phyloP scores from a whole-genome alignment of 495 filamentous ascomycete genomes.

The Lasiosphaeria miniovina region DNA sequence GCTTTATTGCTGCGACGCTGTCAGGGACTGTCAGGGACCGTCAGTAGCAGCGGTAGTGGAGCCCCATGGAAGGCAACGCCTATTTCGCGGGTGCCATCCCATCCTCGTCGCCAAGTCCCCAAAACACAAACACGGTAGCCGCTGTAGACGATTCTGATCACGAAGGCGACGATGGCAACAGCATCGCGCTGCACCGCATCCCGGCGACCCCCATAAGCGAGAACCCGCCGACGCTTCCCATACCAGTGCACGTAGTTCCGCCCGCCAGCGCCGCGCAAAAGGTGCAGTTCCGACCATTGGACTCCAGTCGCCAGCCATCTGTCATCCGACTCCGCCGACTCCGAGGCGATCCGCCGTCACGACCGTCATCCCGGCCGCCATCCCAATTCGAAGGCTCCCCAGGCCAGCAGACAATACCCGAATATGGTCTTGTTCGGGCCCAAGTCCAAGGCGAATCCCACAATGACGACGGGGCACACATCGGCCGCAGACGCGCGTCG shows the following conservation, averaged over 20 bases:
- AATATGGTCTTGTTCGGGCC: background rate
- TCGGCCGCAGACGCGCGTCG: slow-evolving; percentile 3
- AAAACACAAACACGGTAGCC: too few species aligned
- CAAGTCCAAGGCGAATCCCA: background rate
- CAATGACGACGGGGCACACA: background rate
- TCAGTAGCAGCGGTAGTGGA: too few species aligned
- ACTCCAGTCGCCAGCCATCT: slow-evolving; percentile 10
- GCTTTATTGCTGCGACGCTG: too few species aligned
- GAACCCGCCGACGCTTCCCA: background rate
- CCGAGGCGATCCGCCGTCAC: background rate
- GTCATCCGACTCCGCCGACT: slow-evolving; percentile 19
- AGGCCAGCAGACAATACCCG: background rate
- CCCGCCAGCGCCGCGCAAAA: slow-evolving; percentile 9
- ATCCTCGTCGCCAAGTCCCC: too few species aligned
- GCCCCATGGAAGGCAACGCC: too few species aligned
- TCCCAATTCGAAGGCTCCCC: background rate
- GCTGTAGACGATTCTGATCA: too few species aligned
- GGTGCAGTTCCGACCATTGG: slow-evolving; percentile 8
- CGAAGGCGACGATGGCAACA: too few species aligned
- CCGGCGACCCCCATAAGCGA: too few species aligned
- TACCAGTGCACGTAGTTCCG: background rate
- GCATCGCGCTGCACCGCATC: too few species aligned
- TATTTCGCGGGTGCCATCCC: too few species aligned
- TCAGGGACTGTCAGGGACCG: too few species aligned
- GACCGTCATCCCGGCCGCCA: background rate